Percentiles rank a stretch among this genome's conserved stretches.
These are phyloP conservation scores for Gossypium laxum DNA, from an alignment of 441 rosid species.

Conservation along the genomic window DNA sequence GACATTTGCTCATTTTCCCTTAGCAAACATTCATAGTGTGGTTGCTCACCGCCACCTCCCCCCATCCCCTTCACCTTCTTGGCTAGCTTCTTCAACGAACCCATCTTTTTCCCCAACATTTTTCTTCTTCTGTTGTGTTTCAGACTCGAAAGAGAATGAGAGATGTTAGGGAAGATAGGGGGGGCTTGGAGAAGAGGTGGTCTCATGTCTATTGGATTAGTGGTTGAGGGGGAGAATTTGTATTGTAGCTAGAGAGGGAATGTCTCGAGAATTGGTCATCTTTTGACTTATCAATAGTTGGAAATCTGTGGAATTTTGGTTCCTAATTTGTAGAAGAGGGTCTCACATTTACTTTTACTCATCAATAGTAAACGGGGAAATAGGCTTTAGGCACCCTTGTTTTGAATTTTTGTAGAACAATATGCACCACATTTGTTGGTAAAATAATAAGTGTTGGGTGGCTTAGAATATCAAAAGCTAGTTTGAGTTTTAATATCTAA, in stretches of 20 bases:
- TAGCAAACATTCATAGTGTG: constrained; percentile 36
- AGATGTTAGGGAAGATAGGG: neutral
- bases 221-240: constrained; percentile 11
- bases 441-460: neutral
- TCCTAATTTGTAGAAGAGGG: neutral
- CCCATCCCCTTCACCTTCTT: constrained; percentile 49
- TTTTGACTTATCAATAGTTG: constrained; percentile 6
- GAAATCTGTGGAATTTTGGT: neutral
- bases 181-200: neutral
- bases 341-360: constrained; percentile 16
- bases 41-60: constrained; percentile 18
- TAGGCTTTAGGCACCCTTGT: neutral
- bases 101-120: constrained; percentile 60
- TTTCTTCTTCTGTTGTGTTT: neutral
- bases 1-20: constrained; percentile 20
- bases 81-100: constrained; percentile 50
- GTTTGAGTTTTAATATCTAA: too few relatives aligned
- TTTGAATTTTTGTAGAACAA: neutral
- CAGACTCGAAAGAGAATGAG: neutral
- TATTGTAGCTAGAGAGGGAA: constrained; percentile 3
- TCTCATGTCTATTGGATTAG: constrained; percentile 3
- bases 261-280: constrained; percentile 10
- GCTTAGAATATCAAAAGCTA: neutral
- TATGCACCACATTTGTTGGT: constrained; percentile 14
- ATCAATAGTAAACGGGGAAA: neutral